phyloP scores from a whole-genome alignment of 2,329 filamentous ascomycete species.

The Gliomastix tumulicola region DNA sequence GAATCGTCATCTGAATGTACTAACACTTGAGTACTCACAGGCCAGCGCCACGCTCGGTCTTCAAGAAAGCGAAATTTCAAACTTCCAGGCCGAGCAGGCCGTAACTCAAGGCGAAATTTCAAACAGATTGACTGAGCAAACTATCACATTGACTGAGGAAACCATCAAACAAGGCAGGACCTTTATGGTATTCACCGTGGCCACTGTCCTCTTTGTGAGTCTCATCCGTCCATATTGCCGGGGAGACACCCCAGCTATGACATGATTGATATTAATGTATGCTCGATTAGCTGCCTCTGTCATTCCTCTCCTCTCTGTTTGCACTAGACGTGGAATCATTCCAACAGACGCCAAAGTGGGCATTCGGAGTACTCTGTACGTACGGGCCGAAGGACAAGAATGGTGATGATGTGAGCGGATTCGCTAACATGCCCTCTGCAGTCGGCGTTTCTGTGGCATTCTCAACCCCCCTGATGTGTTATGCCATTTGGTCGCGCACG shows the following conservation, averaged over 20 bases:
- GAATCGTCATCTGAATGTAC: too few species aligned
- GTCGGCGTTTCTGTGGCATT: too few species aligned
- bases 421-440: too few species aligned
- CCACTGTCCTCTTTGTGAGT: constrained; percentile 11
- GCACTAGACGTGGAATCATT: constrained; percentile 9
- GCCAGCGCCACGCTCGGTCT: constrained; percentile 8
- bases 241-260: too few species aligned
- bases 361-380: constrained; percentile 6
- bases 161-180: constrained; percentile 7
- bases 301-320: constrained; percentile 10
- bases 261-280: not conserved
- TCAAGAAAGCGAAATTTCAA: constrained; percentile 5
- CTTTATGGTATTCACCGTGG: constrained; percentile 9
- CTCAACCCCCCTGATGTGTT: too few species aligned
- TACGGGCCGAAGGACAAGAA: too few species aligned
- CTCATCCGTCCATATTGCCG: too few species aligned
- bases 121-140: too few species aligned
- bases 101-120: not conserved
- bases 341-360: constrained; percentile 6
- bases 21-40: constrained; percentile 1
- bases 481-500: too few species aligned
- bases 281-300: constrained; percentile 7
- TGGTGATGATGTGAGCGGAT: too few species aligned
- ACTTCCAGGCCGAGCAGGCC: not conserved
- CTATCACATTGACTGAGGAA: constrained; percentile 7